Evolutionary conservation across 1,284 basidiomycete species (phyloP), one percentile per base, ranked within the genome.

Genomic region (Phlebopus sp.): DNA sequence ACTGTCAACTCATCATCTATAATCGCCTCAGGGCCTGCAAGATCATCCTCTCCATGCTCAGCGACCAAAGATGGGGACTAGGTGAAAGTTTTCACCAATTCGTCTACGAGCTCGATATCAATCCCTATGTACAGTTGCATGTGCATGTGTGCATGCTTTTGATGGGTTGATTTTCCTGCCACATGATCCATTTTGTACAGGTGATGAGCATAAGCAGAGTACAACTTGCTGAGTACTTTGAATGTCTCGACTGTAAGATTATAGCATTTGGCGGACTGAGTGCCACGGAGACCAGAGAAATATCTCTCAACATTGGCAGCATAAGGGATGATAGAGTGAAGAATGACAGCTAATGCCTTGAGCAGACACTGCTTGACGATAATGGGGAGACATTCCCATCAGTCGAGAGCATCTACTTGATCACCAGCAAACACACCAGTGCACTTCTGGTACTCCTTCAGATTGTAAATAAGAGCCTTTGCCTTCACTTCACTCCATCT

Each of bases 321-420:
- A 47, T 58, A 51, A 13, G 54, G 52, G 0, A 55, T 32, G 17
- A 44, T 49, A 1, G 45, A 47, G 19, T 42, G 45, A 17, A 51
- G 36, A 6, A 27, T 47, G 41, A 51, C 47, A 14, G 45, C 35
- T 17, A 51, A 15, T 2, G 42, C 15, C 37, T 51, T 51, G 5
- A 53, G 23, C 4, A 34, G 38, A 15, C 37, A 44, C 21, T 37
- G 14, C 6, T 39, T 30, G 0, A 42, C 23, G 25, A 17, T 39
- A 42, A 53, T 35, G n/a, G 54, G 29, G 6, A 64, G 57, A 2
- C 27, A 35, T 17, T 57, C 51, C 67, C 67, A 69, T 64, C 66
- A 67, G 1, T 52, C 52, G 7, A 39, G 41, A 4, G 51, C 59
- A 53, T 70, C 52, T 1, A 27, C 41, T 8, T 32, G 30, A 2